Percentiles rank a stretch among this genome's conserved stretches.
Evolutionary conservation across 345 rosid species (phyloP).

Genomic region (Aegle marmelos): DNA sequence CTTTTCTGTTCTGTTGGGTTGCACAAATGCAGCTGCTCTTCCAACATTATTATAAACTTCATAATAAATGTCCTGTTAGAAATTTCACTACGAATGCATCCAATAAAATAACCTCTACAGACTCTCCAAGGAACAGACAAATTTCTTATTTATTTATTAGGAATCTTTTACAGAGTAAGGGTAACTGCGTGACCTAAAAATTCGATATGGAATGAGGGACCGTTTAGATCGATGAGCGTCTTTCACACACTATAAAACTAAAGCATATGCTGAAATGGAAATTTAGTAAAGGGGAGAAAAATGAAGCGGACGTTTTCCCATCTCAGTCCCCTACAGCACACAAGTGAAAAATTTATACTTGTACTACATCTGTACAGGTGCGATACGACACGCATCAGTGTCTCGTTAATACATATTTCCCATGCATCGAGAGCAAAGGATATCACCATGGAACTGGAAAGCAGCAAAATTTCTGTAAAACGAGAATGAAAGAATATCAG

Average conservation of each 20-base stretch:
- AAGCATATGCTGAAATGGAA: not conserved
- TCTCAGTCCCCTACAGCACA: not conserved
- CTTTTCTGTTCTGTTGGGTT: no score
- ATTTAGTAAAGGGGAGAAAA: not conserved
- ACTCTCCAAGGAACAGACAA: not conserved
- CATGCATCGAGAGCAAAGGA: not conserved
- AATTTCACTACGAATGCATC: no score
- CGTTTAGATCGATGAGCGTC: not conserved
- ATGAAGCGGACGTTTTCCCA: not conserved
- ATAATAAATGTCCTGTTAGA: not conserved
- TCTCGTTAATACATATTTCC: not conserved
- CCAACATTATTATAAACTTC: no score
- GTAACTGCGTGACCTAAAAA: not conserved
- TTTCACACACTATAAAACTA: not conserved
- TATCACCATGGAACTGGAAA: slow-evolving; percentile 14
- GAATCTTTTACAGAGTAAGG: not conserved
- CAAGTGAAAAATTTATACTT: not conserved
- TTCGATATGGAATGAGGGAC: not conserved
- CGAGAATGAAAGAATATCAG: slow-evolving; percentile 4
- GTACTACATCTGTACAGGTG: not conserved
- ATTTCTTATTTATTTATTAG: no score
- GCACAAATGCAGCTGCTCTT: no score
- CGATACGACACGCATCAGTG: not conserved
- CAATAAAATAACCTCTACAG: not conserved
- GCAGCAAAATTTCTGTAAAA: slow-evolving; percentile 9